These are phyloP conservation scores for Trapa bicornis DNA, from an alignment of 345 rosid genomes.

Conservation along the genomic window DNA sequence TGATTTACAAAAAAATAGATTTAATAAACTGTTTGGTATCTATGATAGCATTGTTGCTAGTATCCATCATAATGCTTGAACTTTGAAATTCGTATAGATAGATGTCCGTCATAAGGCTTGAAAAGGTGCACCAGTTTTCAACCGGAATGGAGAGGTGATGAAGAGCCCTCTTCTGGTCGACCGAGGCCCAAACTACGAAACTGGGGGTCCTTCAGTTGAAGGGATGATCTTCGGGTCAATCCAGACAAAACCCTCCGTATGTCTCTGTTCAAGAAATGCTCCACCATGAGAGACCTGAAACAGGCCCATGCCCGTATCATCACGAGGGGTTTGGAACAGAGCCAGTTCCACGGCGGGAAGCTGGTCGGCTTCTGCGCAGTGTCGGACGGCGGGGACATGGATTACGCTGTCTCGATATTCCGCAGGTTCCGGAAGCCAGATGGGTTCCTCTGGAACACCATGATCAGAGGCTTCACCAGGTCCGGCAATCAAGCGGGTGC, in stretches of 20 bases:
- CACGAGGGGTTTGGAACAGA: constrained; percentile 15
- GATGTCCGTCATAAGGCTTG: too few relatives aligned
- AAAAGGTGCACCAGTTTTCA: too few relatives aligned
- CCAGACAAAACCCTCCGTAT: constrained; percentile 10
- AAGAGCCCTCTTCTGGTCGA: too few relatives aligned
- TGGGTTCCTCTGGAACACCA: constrained; percentile 37
- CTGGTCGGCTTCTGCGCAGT: constrained; percentile 25
- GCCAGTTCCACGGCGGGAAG: constrained; percentile 22
- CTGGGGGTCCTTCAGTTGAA: too few relatives aligned
- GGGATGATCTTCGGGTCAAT: too few relatives aligned
- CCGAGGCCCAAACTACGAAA: too few relatives aligned
- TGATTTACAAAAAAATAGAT: too few relatives aligned
- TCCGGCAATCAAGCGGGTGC: constrained; percentile 11
- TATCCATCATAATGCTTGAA: too few relatives aligned
- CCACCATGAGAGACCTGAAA: constrained; percentile 12
- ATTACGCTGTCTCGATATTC: constrained; percentile 22
- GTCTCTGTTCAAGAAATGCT: constrained; percentile 26
- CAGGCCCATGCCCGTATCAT: constrained; percentile 24
- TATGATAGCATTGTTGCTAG: too few relatives aligned
- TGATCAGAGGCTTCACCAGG: constrained; percentile 31
- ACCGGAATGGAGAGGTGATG: too few relatives aligned
- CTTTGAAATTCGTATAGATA: too few relatives aligned
- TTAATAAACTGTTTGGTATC: too few relatives aligned
- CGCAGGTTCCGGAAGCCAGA: constrained; percentile 19
- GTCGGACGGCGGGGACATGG: constrained; percentile 27